Evolutionary conservation across 768 basidiomycete species (phyloP), one percentile per base, ranked within the genome.

Genomic region (Pleurotus giganteus): DNA sequence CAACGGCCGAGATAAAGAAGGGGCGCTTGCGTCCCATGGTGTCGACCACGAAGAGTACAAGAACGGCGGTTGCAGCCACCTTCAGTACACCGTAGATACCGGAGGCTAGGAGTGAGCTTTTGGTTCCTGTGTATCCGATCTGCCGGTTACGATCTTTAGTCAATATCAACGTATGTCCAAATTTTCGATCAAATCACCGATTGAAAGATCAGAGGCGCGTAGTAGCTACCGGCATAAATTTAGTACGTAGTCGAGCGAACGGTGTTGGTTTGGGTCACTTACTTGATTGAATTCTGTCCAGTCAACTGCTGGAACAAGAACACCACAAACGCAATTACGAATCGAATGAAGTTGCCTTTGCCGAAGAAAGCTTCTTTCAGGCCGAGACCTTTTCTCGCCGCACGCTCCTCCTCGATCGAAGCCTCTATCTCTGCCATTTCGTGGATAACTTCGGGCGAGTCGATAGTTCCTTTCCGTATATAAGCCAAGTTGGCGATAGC

Each of bases 261-360:
- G 17, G 21, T 11, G 15, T 8, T 9, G 11, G n/a, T 2, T 6
- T 19, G 15, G 11, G 21, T 13, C 31, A 32, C 49, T 9, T 24
- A 50, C 76, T 73, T 74, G 59, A 93, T 86, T 0, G 86, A 85
- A 69, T 94, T 91, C 66, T 93, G 91, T 1, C 92, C 92, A 45
- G 81, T 79, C 86, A 86, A 91, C 65, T 93, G 89, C 60, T 93
- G 91, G 6, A 91, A 72, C 57, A 88, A 65, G 74, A 92, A 91
- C 57, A 91, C 89, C 24, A 79, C 68, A 60, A 90, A 84, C 1
- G 92, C 91, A 61, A 94, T 91, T n/a, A 87, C 71, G 73, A 94
- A 94, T 21, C 93, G 85, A 57, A 86, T 72, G 43, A 83, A 79
- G 71, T 93, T 93, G 44, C 93, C 92, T 65, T 88, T 89, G 17